phyloP scores from a whole-genome alignment of 805 yeast species.

The Metschnikowia sp. region DNA sequence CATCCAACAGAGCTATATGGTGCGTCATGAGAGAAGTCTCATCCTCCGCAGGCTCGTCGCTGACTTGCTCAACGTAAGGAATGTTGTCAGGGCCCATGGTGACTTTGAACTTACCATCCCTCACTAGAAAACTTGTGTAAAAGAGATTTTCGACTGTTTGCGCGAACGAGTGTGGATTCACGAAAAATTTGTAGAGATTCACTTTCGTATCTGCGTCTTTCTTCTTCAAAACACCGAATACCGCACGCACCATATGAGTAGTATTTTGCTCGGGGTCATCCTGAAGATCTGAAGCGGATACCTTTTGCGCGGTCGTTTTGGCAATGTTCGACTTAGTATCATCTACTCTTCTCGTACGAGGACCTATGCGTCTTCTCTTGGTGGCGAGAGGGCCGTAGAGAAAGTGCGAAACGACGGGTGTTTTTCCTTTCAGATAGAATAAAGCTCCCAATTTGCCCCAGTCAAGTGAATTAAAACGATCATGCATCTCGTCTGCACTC shows the following conservation, averaged over 20 bases:
- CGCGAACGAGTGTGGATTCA: slow-evolving; percentile 73
- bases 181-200: slow-evolving; percentile 60
- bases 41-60: slow-evolving; percentile 21
- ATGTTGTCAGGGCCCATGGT: slow-evolving; percentile 46
- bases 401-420: slow-evolving; percentile 54
- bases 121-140: slow-evolving; percentile 73
- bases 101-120: slow-evolving; percentile 62
- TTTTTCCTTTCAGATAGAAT: slow-evolving; percentile 43
- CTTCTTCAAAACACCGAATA: slow-evolving; percentile 40
- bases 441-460: slow-evolving; percentile 61
- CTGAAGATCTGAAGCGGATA: slow-evolving; percentile 50
- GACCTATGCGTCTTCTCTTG: slow-evolving; percentile 46
- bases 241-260: slow-evolving; percentile 56
- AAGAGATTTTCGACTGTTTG: slow-evolving; percentile 84
- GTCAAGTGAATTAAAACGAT: slow-evolving; percentile 44
- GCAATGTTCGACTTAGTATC: slow-evolving; percentile 38
- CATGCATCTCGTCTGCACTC: slow-evolving; percentile 3
- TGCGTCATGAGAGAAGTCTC: slow-evolving; percentile 35
- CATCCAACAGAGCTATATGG: slow-evolving; percentile 69
- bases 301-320: slow-evolving; percentile 45
- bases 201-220: slow-evolving; percentile 36
- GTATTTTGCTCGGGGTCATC: slow-evolving; percentile 56
- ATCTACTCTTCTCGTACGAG: slow-evolving; percentile 32
- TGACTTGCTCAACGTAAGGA: slow-evolving; percentile 36
- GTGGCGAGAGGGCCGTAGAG: slow-evolving; percentile 68